phyloP scores from a whole-genome alignment of 2,329 filamentous ascomycete genomes.

The Neonectria punicea region DNA sequence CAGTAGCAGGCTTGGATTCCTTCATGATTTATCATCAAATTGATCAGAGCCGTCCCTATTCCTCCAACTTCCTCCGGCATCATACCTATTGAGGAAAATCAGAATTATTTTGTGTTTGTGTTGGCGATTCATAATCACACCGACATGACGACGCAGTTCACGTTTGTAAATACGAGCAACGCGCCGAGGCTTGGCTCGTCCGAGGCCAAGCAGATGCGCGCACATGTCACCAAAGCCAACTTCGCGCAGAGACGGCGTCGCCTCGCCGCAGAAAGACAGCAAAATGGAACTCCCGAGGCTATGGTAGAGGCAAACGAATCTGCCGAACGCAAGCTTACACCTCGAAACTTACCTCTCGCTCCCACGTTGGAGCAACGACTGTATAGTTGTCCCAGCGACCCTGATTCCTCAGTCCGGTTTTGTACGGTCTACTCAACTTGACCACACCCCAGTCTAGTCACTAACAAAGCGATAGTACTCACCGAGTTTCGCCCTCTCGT shows the following conservation, averaged over 20 bases:
- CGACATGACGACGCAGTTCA: conserved; percentile 22
- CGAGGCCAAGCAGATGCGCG: conserved; percentile 29
- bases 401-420: conserved; percentile 2
- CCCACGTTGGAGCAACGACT: neutral
- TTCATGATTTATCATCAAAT: neutral
- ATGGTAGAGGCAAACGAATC: no score
- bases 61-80: neutral
- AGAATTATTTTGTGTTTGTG: neutral
- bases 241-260: conserved; percentile 31
- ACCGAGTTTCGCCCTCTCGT: conserved; percentile 28
- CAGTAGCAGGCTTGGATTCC: neutral
- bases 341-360: neutral
- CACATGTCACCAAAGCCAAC: conserved; percentile 35
- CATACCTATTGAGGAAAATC: neutral
- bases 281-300: neutral
- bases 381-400: neutral
- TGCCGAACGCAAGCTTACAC: neutral
- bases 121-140: neutral
- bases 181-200: conserved; percentile 22
- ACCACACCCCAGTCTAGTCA: neutral
- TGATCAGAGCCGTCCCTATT: neutral
- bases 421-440: neutral
- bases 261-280: conserved; percentile 11
- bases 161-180: conserved; percentile 34
- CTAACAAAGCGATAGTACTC: conserved; percentile 19